phyloP scores from a whole-genome alignment of 2,329 filamentous ascomycete genomes.

The Chaetomiaceae sp. region DNA sequence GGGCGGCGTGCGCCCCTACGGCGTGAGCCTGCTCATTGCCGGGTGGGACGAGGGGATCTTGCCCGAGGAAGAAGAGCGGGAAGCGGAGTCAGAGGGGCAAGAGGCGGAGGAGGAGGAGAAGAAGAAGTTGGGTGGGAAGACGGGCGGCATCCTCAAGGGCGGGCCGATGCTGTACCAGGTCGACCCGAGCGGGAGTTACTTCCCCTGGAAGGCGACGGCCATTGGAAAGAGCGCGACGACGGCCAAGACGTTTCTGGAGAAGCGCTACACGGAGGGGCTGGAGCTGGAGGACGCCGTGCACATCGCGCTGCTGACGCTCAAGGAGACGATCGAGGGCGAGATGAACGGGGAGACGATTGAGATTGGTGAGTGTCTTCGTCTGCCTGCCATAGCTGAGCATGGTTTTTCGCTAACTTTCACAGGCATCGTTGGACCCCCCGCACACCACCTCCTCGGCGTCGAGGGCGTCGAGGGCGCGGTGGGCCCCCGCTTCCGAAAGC shows the following conservation, averaged over 20 bases:
- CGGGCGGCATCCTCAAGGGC: conserved; percentile 89
- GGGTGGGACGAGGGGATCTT: conserved; percentile 97
- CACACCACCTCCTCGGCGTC: conserved; percentile 84
- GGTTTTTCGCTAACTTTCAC: conserved; percentile 13
- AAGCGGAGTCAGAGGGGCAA: conserved; percentile 44
- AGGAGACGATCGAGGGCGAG: conserved; percentile 98
- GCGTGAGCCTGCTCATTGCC: conserved; percentile 89
- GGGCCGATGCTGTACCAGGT: conserved; percentile 98
- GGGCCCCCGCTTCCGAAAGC: conserved; percentile 85
- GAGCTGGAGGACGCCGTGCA: conserved; percentile 98
- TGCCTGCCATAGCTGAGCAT: not conserved
- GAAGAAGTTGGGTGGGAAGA: conserved; percentile 76
- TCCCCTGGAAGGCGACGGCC: conserved; percentile 98
- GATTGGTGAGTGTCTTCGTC: conserved; percentile 60
- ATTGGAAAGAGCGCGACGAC: conserved; percentile 98
- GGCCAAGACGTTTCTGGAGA: conserved; percentile 98
- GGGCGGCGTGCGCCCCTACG: conserved; percentile 93
- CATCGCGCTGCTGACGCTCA: conserved; percentile 92
- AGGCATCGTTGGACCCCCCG: conserved; percentile 94
- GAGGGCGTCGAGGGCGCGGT: conserved; percentile 81
- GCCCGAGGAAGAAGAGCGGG: conserved; percentile 67
- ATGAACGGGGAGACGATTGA: conserved; percentile 99
- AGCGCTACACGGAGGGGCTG: conserved; percentile 94
- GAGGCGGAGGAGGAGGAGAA: conserved; percentile 52
- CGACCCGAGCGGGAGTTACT: conserved; percentile 97